A percentile compares a stretch with the other conserved stretches of the same genome.
Conservation (phyloP, 2,329 filamentous ascomycete genomes). For the Hortaea sp. region DNA sequence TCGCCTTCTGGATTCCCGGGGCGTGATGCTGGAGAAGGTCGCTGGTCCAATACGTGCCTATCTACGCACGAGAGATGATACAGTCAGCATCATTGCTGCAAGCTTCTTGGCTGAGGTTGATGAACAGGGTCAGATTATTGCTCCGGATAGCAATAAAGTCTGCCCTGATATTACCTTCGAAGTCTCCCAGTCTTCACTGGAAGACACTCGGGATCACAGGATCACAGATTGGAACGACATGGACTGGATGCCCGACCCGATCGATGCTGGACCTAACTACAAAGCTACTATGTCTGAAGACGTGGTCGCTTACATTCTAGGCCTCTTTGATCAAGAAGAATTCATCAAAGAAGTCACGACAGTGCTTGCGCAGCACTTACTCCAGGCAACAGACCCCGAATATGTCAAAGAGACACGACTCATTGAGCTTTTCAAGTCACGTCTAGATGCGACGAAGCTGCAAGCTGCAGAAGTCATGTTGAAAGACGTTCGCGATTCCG, state of each 20-base stretch:
- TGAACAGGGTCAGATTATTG: constrained; percentile 27
- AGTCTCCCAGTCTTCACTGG: constrained; percentile 51
- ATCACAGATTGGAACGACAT: constrained; percentile 86
- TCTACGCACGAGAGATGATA: constrained; percentile 65
- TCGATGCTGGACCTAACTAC: constrained; percentile 85
- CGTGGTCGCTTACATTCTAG: constrained; percentile 82
- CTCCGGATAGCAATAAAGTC: constrained; percentile 36
- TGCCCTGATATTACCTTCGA: constrained; percentile 59
- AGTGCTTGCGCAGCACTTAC: constrained; percentile 74
- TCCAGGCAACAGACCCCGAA: constrained; percentile 49
- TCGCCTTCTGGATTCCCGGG: constrained; percentile 64
- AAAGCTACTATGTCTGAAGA: constrained; percentile 81
- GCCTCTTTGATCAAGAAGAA: constrained; percentile 78
- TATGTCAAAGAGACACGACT: constrained; percentile 77
- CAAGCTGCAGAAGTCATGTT: constrained; percentile 98
- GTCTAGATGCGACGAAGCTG: constrained; percentile 74
- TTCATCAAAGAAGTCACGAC: constrained; percentile 92
- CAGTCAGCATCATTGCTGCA: constrained; percentile 65
- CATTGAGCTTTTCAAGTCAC: constrained; percentile 74
- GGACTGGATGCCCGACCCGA: constrained; percentile 84
- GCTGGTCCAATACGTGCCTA: constrained; percentile 66
- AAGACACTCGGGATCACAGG: constrained; percentile 35
- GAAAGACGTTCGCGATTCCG: constrained; percentile 78
- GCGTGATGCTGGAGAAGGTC: constrained; percentile 65
- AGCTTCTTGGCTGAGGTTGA: constrained; percentile 58